Conservation (phyloP, 1,284 basidiomycete species). For the Gymnopus androsaceus region DNA sequence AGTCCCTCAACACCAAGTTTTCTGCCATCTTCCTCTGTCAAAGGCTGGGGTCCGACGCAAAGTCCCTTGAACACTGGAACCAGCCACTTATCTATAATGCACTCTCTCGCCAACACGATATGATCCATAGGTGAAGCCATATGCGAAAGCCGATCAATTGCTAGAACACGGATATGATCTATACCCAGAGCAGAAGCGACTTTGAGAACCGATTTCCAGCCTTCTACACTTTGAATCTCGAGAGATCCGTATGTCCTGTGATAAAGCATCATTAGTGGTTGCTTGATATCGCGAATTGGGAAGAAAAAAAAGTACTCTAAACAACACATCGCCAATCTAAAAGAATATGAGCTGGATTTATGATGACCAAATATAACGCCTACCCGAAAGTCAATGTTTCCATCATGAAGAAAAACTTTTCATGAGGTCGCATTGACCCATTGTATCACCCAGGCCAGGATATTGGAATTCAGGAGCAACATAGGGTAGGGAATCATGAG, state of each 20-base stretch:
- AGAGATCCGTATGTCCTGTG: constrained; percentile 5
- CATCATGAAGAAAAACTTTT: constrained; percentile 9
- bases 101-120: constrained; percentile 11
- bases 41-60: constrained; percentile 8
- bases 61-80: constrained; percentile 12
- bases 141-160: constrained; percentile 1
- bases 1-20: constrained; percentile 14
- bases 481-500: background rate
- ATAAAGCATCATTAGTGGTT: background rate
- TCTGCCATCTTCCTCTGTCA: constrained; percentile 13
- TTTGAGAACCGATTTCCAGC: constrained; percentile 12
- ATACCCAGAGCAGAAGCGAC: constrained; percentile 3
- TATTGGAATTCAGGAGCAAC: background rate
- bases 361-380: background rate
- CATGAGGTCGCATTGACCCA: background rate
- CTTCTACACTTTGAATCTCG: constrained; percentile 12
- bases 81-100: background rate
- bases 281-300: background rate
- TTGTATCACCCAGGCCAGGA: background rate
- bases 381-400: constrained; percentile 5
- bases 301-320: constrained; percentile 14
- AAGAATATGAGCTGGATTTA: background rate
- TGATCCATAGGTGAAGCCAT: constrained; percentile 11
- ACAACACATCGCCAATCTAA: constrained; percentile 7
- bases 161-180: constrained; percentile 11